Evolutionary conservation across 495 filamentous ascomycete species (phyloP), one percentile per base, ranked within the genome.

Genomic region (Podospora comata): DNA sequence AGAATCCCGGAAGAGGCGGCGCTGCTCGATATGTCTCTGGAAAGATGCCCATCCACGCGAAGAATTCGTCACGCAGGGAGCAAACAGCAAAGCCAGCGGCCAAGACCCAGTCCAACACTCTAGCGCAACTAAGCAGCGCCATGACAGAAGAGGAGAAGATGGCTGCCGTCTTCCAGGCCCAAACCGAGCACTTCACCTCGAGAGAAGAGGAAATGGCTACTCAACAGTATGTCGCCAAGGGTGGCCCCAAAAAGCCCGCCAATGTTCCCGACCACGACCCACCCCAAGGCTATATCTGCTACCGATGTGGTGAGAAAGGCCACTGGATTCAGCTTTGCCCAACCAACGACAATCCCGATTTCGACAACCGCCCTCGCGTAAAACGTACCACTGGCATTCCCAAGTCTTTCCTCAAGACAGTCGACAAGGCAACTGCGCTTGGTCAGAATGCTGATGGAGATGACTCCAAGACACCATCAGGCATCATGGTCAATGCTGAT

Each of bases 241-340:
- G 79, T 57, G 81, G 82, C 23, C 72, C 72, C 57, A 90, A 90
- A 74, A 87, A 88, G 67, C 87, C 88, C 54, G 81, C 87, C 59
- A 92, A 92, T 74, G 87, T 92, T 26, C 96, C 95, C 19, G 92
- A 94, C 69, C 92, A 96, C 73, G 91, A 92, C 11, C 94, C 94
- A 18, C 94, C 95, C 5, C 88, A 90, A 27, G 93, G 94, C 39
- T 99, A 99, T 77, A 86, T 97, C 67, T 99, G 95, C 79, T 97
- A 97, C 73, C 91, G 95, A n/a, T 99, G 95, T 79, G 90, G 93
- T 67, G 91, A 97, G 78, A 99, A 98, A 82, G 95, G 96, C 26
- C 95, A 99, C 77, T 98, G 94, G 93, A 99, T 99, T 65, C 92
- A 97, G 80, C 87, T 88, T 13, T 99, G 95, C 70, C 95, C 95